Percentiles rank a stretch among this genome's conserved stretches.
Evolutionary conservation across 768 basidiomycete genomes (phyloP).

Genomic region (Suillus ampliporus): DNA sequence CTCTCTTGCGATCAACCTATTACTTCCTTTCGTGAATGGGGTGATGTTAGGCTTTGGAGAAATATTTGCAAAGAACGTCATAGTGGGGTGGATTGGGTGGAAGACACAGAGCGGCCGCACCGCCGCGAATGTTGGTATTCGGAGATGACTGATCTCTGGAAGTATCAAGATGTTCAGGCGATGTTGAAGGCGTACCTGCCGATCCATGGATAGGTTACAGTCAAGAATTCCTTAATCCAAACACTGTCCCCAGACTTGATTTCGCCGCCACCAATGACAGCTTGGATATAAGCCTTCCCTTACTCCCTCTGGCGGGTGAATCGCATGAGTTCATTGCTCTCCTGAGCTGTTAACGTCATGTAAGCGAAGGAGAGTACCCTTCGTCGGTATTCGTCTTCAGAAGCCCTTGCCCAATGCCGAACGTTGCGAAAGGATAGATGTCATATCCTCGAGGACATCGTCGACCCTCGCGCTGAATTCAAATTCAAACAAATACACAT

Average conservation of each 20-base stretch:
- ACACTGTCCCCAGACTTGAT: background rate
- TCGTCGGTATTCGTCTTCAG: conserved; percentile 1
- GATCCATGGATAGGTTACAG: background rate
- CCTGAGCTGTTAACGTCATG: background rate
- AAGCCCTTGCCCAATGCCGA: background rate
- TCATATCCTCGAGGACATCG: conserved; percentile 1
- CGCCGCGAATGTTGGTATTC: conserved; percentile 32
- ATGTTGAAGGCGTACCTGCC: background rate
- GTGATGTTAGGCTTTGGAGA: conserved; percentile 98
- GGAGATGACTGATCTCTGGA: too few species aligned
- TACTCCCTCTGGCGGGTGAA: background rate
- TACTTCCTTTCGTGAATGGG: conserved; percentile 90
- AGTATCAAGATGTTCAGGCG: too few species aligned
- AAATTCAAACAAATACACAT: background rate
- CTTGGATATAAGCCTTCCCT: conserved; percentile 1
- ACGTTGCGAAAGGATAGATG: conserved; percentile 3
- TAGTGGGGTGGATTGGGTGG: conserved; percentile 61
- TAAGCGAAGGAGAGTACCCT: background rate
- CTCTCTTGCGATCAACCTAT: conserved; percentile 81
- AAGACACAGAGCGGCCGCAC: conserved; percentile 32
- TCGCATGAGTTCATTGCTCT: conserved; percentile 1
- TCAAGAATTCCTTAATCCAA: background rate
- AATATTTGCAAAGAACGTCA: conserved; percentile 84
- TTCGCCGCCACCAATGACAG: conserved; percentile 5
- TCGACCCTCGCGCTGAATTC: background rate